Conservation (phyloP, 2,329 filamentous ascomycete species). For the Madurella fahalii region DNA sequence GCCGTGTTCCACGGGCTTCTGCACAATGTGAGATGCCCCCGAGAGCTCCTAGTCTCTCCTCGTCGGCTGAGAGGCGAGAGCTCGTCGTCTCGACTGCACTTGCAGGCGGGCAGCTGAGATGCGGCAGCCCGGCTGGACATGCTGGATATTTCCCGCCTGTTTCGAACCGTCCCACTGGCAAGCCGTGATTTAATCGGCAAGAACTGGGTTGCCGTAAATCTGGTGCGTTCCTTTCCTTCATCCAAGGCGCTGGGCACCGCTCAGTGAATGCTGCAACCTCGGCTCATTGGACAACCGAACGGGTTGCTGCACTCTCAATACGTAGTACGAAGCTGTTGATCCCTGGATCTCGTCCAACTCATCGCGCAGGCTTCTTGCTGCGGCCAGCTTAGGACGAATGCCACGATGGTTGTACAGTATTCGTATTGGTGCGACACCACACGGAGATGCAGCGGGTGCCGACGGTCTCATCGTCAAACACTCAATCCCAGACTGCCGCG, state of each 20-base stretch:
- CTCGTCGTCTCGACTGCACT: neutral
- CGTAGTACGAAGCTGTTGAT: conserved; percentile 10
- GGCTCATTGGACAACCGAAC: conserved; percentile 21
- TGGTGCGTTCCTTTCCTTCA: conserved; percentile 15
- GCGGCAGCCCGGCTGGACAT: neutral
- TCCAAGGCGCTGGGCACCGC: conserved; percentile 8
- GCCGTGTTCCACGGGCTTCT: neutral
- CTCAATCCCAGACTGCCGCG: conserved; percentile 1
- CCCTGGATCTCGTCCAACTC: conserved; percentile 17
- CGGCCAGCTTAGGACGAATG: conserved; percentile 10
- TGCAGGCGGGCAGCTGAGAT: neutral
- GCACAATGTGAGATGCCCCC: neutral
- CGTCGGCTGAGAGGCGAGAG: neutral
- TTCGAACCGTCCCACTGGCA: conserved; percentile 8
- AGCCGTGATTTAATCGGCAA: conserved; percentile 15
- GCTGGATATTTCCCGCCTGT: neutral
- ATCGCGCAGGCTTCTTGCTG: conserved; percentile 16
- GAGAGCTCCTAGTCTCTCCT: neutral
- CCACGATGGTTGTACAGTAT: conserved; percentile 12
- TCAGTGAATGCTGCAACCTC: conserved; percentile 11
- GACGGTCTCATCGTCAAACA: conserved; percentile 7
- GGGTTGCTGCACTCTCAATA: conserved; percentile 23
- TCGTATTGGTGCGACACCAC: conserved; percentile 18
- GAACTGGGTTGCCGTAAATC: conserved; percentile 14
- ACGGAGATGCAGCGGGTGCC: conserved; percentile 3